Conservation (phyloP, 2,329 filamentous ascomycete species). For the Cercospora sp. region DNA sequence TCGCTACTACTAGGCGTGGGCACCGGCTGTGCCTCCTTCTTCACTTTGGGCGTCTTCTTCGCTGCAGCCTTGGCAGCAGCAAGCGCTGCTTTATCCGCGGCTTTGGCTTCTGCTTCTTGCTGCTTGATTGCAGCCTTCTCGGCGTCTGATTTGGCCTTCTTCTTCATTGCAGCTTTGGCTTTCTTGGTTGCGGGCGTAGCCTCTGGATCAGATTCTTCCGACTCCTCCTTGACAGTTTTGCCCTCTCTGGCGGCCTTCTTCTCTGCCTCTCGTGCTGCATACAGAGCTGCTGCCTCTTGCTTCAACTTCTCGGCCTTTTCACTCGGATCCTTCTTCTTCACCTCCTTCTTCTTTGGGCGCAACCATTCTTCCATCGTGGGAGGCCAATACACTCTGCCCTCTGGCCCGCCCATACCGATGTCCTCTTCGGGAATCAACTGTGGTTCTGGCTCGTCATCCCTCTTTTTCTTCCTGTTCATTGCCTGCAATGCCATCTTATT, state of each 20-base stretch:
- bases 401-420: conserved; percentile 80
- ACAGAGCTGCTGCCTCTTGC: conserved; percentile 33
- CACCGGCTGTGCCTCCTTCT: conserved; percentile 22
- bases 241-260: conserved; percentile 31
- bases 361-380: conserved; percentile 88
- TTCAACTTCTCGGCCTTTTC: conserved; percentile 40
- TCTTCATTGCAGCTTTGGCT: conserved; percentile 39
- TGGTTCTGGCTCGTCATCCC: conserved; percentile 38
- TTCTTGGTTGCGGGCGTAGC: conserved; percentile 44
- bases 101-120: conserved; percentile 12
- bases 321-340: conserved; percentile 55
- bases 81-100: not conserved
- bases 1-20: conserved; percentile 25
- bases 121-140: conserved; percentile 25
- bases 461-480: conserved; percentile 45
- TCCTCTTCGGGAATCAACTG: conserved; percentile 63
- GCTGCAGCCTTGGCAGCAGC: not conserved
- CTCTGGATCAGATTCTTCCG: conserved; percentile 37
- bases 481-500: conserved; percentile 52
- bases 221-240: conserved; percentile 26
- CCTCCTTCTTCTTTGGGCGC: conserved; percentile 71
- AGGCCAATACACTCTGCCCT: conserved; percentile 86
- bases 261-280: conserved; percentile 31
- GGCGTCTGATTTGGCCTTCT: conserved; percentile 28
- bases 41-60: conserved; percentile 15